Conservation (phyloP, 2,329 filamentous ascomycete species). For the Ophiostoma himal-ulmi region DNA sequence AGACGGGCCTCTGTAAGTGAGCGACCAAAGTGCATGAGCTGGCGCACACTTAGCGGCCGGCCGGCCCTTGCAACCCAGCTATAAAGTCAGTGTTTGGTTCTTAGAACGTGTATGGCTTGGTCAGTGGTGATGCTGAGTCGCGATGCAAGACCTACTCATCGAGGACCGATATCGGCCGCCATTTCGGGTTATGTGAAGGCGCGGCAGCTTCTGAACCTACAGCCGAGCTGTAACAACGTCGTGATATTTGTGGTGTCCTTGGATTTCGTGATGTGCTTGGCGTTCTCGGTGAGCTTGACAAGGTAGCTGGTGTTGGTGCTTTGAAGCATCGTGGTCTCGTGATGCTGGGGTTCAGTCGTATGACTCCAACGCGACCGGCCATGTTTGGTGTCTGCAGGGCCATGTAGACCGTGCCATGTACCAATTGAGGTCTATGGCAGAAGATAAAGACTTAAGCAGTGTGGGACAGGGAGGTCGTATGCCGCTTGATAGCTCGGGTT, state of each 20-base stretch:
- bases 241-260: background rate
- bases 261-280: background rate
- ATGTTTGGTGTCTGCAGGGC: constrained; percentile 19
- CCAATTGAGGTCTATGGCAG: background rate
- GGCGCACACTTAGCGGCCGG: constrained; percentile 89
- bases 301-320: background rate
- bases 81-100: constrained; percentile 2
- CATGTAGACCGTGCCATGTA: constrained; percentile 21
- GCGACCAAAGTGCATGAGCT: constrained; percentile 94
- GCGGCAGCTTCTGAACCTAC: constrained; percentile 14
- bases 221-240: background rate
- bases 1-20: constrained; percentile 85
- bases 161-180: constrained; percentile 58
- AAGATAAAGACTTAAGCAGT: background rate
- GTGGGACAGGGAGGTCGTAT: background rate
- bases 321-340: background rate
- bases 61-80: constrained; percentile 93
- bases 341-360: constrained; percentile 15
- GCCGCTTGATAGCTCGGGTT: background rate
- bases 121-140: background rate
- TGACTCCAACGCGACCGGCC: constrained; percentile 19
- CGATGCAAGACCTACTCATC: constrained; percentile 49
- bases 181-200: constrained; percentile 35
- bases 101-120: background rate
- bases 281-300: background rate